Percentiles rank a stretch among this genome's conserved stretches.
Evolutionary conservation across 495 filamentous ascomycete genomes (phyloP).

Genomic region (Penicillium goetzii): DNA sequence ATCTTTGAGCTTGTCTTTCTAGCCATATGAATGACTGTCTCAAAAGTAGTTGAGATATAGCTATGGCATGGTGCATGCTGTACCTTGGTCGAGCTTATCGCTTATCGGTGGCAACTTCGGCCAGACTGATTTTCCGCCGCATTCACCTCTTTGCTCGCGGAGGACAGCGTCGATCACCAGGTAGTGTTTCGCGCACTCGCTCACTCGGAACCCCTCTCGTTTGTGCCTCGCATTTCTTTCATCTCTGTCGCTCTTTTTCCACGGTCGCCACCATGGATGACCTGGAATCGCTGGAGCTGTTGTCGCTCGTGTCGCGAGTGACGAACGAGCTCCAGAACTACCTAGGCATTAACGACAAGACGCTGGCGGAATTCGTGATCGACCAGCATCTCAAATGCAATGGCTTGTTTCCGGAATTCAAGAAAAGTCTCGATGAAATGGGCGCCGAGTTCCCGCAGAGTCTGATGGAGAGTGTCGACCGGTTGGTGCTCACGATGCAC

Average conservation of each 20-base stretch:
- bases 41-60: too few species aligned
- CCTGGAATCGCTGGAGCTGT: conserved; percentile 83
- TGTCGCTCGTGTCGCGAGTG: conserved; percentile 93
- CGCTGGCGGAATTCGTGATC: conserved; percentile 92
- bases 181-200: conserved; percentile 28
- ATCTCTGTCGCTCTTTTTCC: conserved; percentile 9
- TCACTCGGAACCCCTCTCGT: conserved; percentile 9
- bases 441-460: conserved; percentile 88
- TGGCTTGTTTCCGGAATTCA: conserved; percentile 66
- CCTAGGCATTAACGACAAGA: conserved; percentile 90
- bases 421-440: conserved; percentile 69
- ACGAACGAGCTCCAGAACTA: conserved; percentile 94
- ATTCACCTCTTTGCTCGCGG: conserved; percentile 29
- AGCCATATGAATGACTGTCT: too few species aligned
- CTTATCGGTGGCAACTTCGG: conserved; percentile 49
- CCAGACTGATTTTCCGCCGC: conserved; percentile 50
- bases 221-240: conserved; percentile 9
- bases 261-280: conserved; percentile 71
- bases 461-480: conserved; percentile 88
- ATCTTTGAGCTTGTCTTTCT: too few species aligned
- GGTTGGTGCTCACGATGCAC: conserved; percentile 86
- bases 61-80: neutral
- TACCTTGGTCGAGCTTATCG: conserved; percentile 34
- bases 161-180: conserved; percentile 9
- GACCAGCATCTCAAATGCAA: conserved; percentile 79